Evolutionary conservation across 176 grass and related monocot species (phyloP), one percentile per base, ranked within the genome.

Genomic region (Hordeum marinum): DNA sequence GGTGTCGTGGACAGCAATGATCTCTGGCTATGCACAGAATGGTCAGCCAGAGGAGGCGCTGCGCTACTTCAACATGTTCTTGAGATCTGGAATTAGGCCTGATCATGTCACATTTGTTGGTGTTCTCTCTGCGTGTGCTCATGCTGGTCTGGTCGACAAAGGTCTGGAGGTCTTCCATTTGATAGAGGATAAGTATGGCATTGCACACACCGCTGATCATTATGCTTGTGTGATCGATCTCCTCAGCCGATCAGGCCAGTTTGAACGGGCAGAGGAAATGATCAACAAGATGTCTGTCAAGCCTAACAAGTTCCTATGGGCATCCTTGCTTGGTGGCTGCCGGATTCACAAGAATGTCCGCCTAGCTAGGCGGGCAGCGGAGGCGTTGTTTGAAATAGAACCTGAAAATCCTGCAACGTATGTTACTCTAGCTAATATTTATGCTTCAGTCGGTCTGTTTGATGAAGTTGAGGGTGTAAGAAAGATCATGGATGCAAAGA

Each of bases 161-260:
- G 96, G 89, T 5, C 29, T 82, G 9, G 37, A 87, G 73, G 57
- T 95, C 68, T 98, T 98, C 77, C 75, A 92, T 85, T 90, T 64
- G 9, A 98, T 95, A 58, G 82, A 92, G 78, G 84, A 92, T 34
- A 73, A 85, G 26, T 82, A 94, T 24, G 46, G 9, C 37, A 87
- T 92, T 39, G 87, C 89, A 12, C 85, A 94, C 54, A 95, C 89
- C 13, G 81, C 83, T 12, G 87, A 98, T 78, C 96, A 94, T 62
- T 95, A 95, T 83, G 93, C 91, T 75, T 98, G 96, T 5, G 79
- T 94, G 45, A 72, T 98, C 37, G 93, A 98, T 82, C 88, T 98
- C 3, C 88, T 94, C 40, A 81, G 96, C 64, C 89, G 89, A 3
- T 95, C 93, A 29, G 91, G 85, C 4, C 83, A 77, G 41, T 86